Percentiles rank a stretch among this genome's conserved stretches.
phyloP scores from a whole-genome alignment of 805 yeast species.

The Candida sanyiensis region DNA sequence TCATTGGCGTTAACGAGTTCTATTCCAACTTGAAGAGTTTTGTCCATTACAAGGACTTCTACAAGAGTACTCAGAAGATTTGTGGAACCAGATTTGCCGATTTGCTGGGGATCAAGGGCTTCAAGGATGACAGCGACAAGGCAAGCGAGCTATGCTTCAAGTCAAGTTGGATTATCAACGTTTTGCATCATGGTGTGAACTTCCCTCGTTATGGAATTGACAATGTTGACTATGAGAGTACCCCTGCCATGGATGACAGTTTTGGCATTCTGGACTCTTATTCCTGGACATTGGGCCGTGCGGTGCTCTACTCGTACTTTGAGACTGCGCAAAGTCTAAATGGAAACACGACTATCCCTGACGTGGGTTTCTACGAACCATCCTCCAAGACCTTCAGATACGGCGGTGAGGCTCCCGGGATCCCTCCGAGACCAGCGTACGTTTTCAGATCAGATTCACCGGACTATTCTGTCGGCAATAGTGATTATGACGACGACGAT shows the following conservation, averaged over 20 bases:
- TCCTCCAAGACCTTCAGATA: constrained; percentile 40
- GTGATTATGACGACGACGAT: constrained; percentile 24
- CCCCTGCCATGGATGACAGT: constrained; percentile 25
- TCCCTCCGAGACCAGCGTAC: constrained; percentile 40
- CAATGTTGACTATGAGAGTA: constrained; percentile 19
- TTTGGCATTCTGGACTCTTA: constrained; percentile 42
- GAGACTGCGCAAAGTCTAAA: constrained; percentile 33
- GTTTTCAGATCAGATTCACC: constrained; percentile 12
- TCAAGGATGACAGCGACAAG: constrained; percentile 37
- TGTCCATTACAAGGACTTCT: constrained; percentile 33
- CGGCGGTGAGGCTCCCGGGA: constrained; percentile 48
- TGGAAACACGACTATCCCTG: constrained; percentile 12
- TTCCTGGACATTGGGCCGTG: constrained; percentile 57
- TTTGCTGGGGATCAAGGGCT: constrained; percentile 9
- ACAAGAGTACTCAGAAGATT: constrained; percentile 38
- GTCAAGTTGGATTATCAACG: constrained; percentile 51
- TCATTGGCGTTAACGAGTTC: constrained; percentile 62
- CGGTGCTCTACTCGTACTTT: constrained; percentile 54
- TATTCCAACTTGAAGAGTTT: constrained; percentile 55
- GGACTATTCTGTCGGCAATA: constrained; percentile 24
- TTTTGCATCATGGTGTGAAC: constrained; percentile 56
- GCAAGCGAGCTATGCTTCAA: constrained; percentile 54
- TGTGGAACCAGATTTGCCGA: constrained; percentile 33
- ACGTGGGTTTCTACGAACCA: constrained; percentile 44
- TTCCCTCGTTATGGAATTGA: constrained; percentile 48